Base-by-base conservation (phyloP, 2,329 filamentous ascomycete genomes). In the Bipolaris cookei region DNA sequence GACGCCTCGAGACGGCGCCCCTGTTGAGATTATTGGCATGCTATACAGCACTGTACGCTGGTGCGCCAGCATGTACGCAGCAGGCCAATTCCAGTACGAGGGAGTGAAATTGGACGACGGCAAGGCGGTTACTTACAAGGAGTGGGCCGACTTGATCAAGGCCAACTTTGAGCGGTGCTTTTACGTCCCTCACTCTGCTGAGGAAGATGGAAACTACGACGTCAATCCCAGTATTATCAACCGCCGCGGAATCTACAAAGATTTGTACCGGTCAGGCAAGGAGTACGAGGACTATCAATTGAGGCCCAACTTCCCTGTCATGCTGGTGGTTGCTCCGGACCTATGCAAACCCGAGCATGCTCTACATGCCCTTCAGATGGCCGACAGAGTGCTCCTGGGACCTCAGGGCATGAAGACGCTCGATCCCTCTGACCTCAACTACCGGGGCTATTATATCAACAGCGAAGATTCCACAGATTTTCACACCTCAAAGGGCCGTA, bases 241-340 rank as follows among this genome's bases (percentile, higher is more conserved):
- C 78, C 90, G 95, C 47, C 88, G 93, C 20, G 96, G 95, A 59
- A 96, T 99, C 72, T 99, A 99, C 86, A 99, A 99, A 80, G 95
- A 99, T 75, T 80, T 98, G 16, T 97, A 97, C 83, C 88, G 85
- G 64, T 96, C 92, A 44, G 92, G 92, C 62, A 98, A 97, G 77
- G 91, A 95, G 74, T 97, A 96, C 72, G 92, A 98, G 73, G 95
- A 99, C 78, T 99, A 99, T 78, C 95, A 99, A 76, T 86, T 99
- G 39, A 91, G 95, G 21, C 84, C 91, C 60, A 99, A 99, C 79
- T 98, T 96, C 79, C 86, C 93, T 30, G 94, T 99, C 64, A 92
- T 94, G 66, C 98, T 99, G 95, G 87, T 90, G 1, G 94, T 96
- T 0, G 93, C 96, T 0, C 91, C 95, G 0, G 89, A 91, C 23